phyloP scores from a whole-genome alignment of 345 rosid species.

The Toxicodendron radicans region DNA sequence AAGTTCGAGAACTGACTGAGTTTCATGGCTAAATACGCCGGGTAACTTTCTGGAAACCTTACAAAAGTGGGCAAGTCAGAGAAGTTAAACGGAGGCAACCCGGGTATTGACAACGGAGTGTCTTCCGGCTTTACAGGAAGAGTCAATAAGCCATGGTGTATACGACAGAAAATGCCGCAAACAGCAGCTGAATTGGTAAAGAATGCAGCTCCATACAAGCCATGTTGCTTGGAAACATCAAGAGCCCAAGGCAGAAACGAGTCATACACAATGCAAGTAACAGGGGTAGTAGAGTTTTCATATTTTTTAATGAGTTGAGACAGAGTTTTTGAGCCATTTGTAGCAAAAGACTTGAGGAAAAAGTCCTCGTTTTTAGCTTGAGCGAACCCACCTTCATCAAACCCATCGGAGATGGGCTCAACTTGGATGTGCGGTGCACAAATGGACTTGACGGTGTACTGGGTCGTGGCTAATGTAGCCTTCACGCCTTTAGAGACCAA shows the following conservation, averaged over 20 bases:
- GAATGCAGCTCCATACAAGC: conserved; percentile 56
- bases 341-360: conserved; percentile 40
- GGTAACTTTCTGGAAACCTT: conserved; percentile 39
- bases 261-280: conserved; percentile 61
- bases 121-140: conserved; percentile 42
- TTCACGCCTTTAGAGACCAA: conserved; percentile 63
- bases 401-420: conserved; percentile 76
- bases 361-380: conserved; percentile 39
- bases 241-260: conserved; percentile 81
- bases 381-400: conserved; percentile 51
- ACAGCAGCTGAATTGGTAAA: conserved; percentile 67
- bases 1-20: conserved; percentile 53
- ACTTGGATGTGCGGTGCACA: conserved; percentile 38
- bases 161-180: conserved; percentile 40
- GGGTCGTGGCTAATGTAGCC: conserved; percentile 70
- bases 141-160: conserved; percentile 37
- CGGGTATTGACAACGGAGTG: conserved; percentile 40
- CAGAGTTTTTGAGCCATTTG: conserved; percentile 52
- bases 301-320: conserved; percentile 42
- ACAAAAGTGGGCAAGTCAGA: conserved; percentile 60
- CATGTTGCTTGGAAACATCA: conserved; percentile 59
- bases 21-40: conserved; percentile 57
- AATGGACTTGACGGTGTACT: conserved; percentile 51
- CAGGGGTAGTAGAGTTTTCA: conserved; percentile 31
- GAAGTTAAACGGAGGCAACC: conserved; percentile 49